Conservation (phyloP, 2,329 filamentous ascomycete genomes). For the Catunica adiposa region DNA sequence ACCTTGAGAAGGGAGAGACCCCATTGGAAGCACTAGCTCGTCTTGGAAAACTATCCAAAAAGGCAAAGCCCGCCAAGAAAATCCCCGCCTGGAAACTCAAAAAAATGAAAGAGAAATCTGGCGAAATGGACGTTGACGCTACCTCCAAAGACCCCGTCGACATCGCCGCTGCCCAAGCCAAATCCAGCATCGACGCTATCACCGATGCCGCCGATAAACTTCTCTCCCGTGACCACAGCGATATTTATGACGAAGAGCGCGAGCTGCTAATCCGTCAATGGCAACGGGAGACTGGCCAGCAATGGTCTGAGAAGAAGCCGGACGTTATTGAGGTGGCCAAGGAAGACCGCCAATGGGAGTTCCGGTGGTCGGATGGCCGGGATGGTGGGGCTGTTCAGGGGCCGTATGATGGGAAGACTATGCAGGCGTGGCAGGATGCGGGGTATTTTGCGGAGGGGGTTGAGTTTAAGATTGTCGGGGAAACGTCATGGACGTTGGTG, state of each 20-base stretch:
- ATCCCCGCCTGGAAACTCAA: conserved; percentile 54
- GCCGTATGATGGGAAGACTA: conserved; percentile 68
- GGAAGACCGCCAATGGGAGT: conserved; percentile 56
- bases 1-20: conserved; percentile 68
- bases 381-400: conserved; percentile 64
- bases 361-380: conserved; percentile 75
- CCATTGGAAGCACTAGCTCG: conserved; percentile 74
- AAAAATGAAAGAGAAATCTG: conserved; percentile 41
- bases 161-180: conserved; percentile 51
- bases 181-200: conserved; percentile 60
- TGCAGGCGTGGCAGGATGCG: conserved; percentile 80
- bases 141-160: conserved; percentile 36
- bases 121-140: conserved; percentile 52
- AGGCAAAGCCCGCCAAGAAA: conserved; percentile 33
- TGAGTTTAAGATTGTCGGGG: conserved; percentile 50
- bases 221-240: conserved; percentile 62
- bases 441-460: conserved; percentile 89
- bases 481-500: conserved; percentile 37
- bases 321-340: conserved; percentile 17
- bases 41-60: conserved; percentile 51
- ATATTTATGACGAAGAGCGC: conserved; percentile 83
- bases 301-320: conserved; percentile 46
- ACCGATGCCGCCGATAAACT: conserved; percentile 83
- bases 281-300: conserved; percentile 67
- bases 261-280: conserved; percentile 75